Percentiles rank a stretch among this genome's conserved stretches.
Evolutionary conservation across 192 early-diverging fungal species (phyloP).

Genomic region (Pilobolus umbonatus): DNA sequence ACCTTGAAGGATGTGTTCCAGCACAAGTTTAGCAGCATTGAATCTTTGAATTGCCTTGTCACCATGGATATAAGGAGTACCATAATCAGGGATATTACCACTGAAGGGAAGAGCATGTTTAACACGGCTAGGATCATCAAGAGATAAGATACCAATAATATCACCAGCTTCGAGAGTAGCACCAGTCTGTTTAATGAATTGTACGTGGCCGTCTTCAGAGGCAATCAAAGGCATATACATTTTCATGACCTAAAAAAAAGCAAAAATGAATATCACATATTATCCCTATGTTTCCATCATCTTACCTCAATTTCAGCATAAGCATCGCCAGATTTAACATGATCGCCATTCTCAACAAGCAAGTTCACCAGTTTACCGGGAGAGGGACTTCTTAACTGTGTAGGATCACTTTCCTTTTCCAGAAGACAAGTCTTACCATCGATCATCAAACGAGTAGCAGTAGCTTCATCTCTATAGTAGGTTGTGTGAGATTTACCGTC

Average conservation of each 20-base stretch:
- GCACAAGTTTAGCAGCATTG: constrained; percentile 50
- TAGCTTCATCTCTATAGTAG: constrained; percentile 86
- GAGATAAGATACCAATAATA: constrained; percentile 85
- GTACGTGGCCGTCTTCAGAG: constrained; percentile 83
- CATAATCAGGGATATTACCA: constrained; percentile 64
- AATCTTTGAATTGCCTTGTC: constrained; percentile 88
- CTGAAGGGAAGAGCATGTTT: constrained; percentile 83
- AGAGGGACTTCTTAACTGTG: constrained; percentile 91
- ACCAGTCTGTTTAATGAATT: constrained; percentile 85
- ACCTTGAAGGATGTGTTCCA: constrained; percentile 80
- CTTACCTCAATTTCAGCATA: constrained; percentile 95
- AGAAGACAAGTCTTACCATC: constrained; percentile 89
- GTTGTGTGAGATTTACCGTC: constrained; percentile 88
- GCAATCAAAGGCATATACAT: constrained; percentile 99
- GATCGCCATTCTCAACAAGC: constrained; percentile 89
- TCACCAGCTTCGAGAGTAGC: constrained; percentile 84
- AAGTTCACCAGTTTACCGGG: constrained; percentile 96
- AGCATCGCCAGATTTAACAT: constrained; percentile 82
- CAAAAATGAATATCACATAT: background rate
- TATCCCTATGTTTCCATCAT: constrained; percentile 1
- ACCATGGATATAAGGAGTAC: constrained; percentile 77
- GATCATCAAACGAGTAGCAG: constrained; percentile 81
- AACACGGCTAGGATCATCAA: constrained; percentile 92
- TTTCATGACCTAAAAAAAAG: constrained; percentile 80
- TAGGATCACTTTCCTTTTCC: constrained; percentile 97